Evolutionary conservation across 1,284 basidiomycete genomes (phyloP), one percentile per base, ranked within the genome.

Genomic region (Cutaneotrichosporon dermatis): DNA sequence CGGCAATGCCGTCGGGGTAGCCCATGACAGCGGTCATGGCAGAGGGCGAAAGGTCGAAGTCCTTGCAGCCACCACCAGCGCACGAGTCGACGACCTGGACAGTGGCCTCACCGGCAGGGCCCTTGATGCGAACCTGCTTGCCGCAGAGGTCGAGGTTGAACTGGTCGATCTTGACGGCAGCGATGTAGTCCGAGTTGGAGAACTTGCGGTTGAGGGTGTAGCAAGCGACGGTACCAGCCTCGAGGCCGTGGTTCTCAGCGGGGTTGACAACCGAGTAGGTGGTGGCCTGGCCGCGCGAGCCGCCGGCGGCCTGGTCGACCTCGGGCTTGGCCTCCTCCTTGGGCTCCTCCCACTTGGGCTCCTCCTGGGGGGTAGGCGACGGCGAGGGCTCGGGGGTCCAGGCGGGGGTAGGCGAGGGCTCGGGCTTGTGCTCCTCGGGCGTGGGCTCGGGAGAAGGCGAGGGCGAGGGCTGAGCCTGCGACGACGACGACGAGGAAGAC

Each of bases 211-310:
- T n/a, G 12, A 33, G 16, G 4, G 1, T 8, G 5, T 39, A 36
- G 57, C 57, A 53, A 13, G 57, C 57, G 33, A 54, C 51, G 3
- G 16, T 16, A 39, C 51, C 57, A n/a, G 44, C 25, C 12, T 13
- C 25, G 16, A 44, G 15, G 35, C 54, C 54, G 51, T 56, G 50
- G 59, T 60, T 60, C 59, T 60, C 50, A 6, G 41, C 48, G 16
- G 58, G 58, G 48, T 59, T 51, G 10, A 11, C 33, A 15, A 59
- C 53, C 1, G 35, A 39, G 58, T 54, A 59, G 48, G 34, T 44
- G 13, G 58, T 59, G 13, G 45, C 39, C 41, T 45, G 37, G 54
- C 54, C 54, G 6, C 7, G 33, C 12, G n/a, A 2, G 25, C 39
- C 25, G 10, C 40, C 16, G 51, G 13, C 42, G 39, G n/a, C 37